Percentiles rank a stretch among this genome's conserved stretches.
phyloP scores from a whole-genome alignment of 768 basidiomycete genomes.

The Psilocybe cyanescens region DNA sequence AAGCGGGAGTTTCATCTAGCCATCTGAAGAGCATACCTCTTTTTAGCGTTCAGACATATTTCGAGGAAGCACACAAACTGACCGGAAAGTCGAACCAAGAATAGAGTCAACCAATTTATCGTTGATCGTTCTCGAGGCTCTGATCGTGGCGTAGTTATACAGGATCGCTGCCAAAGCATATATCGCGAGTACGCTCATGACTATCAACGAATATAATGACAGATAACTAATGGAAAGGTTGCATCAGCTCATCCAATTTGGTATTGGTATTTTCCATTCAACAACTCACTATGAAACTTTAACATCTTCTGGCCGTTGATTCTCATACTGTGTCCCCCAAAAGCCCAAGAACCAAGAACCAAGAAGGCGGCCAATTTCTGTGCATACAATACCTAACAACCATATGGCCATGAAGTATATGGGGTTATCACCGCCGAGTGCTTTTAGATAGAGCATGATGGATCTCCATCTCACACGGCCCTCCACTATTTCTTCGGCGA shows the following conservation, averaged over 20 bases:
- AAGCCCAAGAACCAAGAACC: conserved; percentile 50
- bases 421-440: conserved; percentile 39
- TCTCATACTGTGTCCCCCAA: conserved; percentile 51
- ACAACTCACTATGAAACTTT: conserved; percentile 38
- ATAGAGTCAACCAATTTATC: conserved; percentile 52
- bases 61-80: neutral
- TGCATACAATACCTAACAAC: conserved; percentile 31
- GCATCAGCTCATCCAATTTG: neutral
- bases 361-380: conserved; percentile 23
- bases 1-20: conserved; percentile 48
- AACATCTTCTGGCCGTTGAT: conserved; percentile 35
- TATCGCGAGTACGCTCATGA: conserved; percentile 17
- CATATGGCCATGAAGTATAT: conserved; percentile 36
- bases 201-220: conserved; percentile 19
- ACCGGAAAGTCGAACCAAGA: conserved; percentile 65
- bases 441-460: conserved; percentile 41
- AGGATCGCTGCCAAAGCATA: conserved; percentile 38
- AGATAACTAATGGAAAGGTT: conserved; percentile 45
- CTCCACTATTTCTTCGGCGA: conserved; percentile 64
- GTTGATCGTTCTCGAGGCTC: conserved; percentile 62
- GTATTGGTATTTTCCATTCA: neutral
- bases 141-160: conserved; percentile 51
- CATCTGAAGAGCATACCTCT: conserved; percentile 36
- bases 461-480: conserved; percentile 30
- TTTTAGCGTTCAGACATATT: too few species aligned